Conservation (phyloP, 495 filamentous ascomycete genomes). For the Patellaria atrata region DNA sequence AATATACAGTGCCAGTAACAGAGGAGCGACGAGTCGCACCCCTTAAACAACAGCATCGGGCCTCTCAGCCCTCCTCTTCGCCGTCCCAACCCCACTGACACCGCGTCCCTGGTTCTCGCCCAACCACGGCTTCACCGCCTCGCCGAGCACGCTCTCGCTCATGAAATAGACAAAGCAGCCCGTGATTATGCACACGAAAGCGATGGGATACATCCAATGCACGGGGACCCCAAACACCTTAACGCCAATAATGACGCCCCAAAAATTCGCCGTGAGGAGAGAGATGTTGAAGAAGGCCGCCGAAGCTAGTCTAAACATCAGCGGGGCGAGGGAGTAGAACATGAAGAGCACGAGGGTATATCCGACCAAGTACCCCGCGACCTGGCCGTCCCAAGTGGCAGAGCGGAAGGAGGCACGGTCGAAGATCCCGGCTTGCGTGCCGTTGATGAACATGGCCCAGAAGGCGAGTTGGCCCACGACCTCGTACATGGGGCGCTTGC, state of each 20-base stretch:
- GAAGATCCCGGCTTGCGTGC: constrained; percentile 78
- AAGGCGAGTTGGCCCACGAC: constrained; percentile 83
- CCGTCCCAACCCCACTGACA: constrained; percentile 71
- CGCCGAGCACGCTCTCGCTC: constrained; percentile 62
- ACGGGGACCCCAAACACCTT: constrained; percentile 67
- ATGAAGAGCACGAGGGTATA: constrained; percentile 69
- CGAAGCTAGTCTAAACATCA: constrained; percentile 72
- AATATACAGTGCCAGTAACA: no score
- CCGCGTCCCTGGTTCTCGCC: constrained; percentile 72
- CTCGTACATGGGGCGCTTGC: constrained; percentile 76
- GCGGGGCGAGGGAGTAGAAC: constrained; percentile 79
- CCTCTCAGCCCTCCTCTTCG: constrained; percentile 59
- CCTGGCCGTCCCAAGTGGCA: constrained; percentile 52
- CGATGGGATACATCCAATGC: constrained; percentile 88
- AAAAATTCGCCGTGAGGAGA: constrained; percentile 89
- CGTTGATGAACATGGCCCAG: constrained; percentile 84
- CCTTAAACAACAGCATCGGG: constrained; percentile 12
- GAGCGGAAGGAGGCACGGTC: constrained; percentile 55
- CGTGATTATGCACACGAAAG: constrained; percentile 79
- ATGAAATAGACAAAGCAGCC: constrained; percentile 76
- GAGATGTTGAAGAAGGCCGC: constrained; percentile 97
- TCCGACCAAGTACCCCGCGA: constrained; percentile 69
- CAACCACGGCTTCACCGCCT: constrained; percentile 89
- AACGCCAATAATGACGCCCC: constrained; percentile 84
- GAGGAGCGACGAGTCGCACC: no score